Evolutionary conservation across 2,329 filamentous ascomycete genomes (phyloP), one percentile per base, ranked within the genome.

Genomic region (Atkinsonella texensis): DNA sequence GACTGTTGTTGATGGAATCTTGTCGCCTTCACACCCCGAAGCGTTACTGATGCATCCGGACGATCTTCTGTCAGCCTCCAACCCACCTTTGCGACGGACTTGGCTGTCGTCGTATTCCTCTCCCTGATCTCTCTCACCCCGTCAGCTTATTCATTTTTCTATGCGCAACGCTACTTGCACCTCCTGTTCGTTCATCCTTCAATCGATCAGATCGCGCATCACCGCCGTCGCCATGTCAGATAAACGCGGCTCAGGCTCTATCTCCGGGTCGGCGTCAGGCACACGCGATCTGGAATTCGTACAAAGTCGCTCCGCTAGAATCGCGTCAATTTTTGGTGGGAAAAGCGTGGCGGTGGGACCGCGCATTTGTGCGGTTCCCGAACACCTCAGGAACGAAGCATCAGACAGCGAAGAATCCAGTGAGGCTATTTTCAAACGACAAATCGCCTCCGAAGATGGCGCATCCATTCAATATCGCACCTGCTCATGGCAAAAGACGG

Each of bases 401-500:
- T 72, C 72, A 8, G 70, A 74, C 43, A 70, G 64, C 46, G 69
- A 73, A 18, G 69, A 75, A 35, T 73, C 69, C 45, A 73, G 71
- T 58, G 65, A 71, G 41, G 72, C 70, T 15, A 77, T 79, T 45
- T 64, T 79, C n/a, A 64, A 69, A 56, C 75, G 74, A 68, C 89
- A 95, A 70, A 79, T 91, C 56, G 87, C 84, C 50, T 65, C 86
- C 55, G 90, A 95, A 67, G 77, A 81, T 31, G 83, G 81, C 49
- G 83, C 86, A 66, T 81, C 83, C 11, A 95, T 96, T 68, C 84
- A 95, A 70, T 96, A 96, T 66, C 79, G 90, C 54, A 95, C 89
- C 40, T 96, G 90, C 70, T 90, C 84, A 58, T 96, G 90, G 90
- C 85, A 87, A 63, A 95, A 95, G 85, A 95, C 90, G 50, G 89